Evolutionary conservation across 1,139 yeast genomes (phyloP).

Genomic region (Yamadazyma atlantica): DNA sequence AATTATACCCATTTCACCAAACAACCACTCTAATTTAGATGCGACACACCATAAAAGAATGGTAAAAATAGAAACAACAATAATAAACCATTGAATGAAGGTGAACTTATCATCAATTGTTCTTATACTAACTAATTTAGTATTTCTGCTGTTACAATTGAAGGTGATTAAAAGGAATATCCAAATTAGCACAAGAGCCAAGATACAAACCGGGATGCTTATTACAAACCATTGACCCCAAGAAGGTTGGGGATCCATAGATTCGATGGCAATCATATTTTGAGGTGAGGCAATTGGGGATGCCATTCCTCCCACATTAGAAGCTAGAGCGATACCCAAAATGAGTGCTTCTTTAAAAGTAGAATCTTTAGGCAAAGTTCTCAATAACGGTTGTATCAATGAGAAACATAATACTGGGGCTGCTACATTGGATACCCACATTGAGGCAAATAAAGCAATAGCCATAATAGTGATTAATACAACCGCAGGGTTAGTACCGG

Average conservation of each 20-base stretch:
- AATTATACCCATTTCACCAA: conserved; percentile 73
- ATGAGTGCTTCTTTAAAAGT: conserved; percentile 64
- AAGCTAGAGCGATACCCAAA: conserved; percentile 70
- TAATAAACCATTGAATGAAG: conserved; percentile 62
- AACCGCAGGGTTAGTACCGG: conserved; percentile 82
- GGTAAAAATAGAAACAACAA: conserved; percentile 52
- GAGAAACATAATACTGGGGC: conserved; percentile 92
- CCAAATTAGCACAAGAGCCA: conserved; percentile 59
- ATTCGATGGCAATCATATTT: conserved; percentile 70
- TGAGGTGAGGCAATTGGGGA: conserved; percentile 83
- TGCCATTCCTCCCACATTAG: conserved; percentile 76
- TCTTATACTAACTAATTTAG: conserved; percentile 49
- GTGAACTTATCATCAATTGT: conserved; percentile 62
- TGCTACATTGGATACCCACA: conserved; percentile 97
- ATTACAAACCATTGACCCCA: conserved; percentile 81
- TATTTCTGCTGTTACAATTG: conserved; percentile 42
- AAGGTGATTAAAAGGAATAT: conserved; percentile 55
- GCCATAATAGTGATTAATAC: conserved; percentile 79
- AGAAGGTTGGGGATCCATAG: conserved; percentile 63
- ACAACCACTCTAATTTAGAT: conserved; percentile 49
- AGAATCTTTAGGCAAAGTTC: conserved; percentile 61
- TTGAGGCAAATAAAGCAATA: conserved; percentile 80
- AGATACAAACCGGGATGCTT: conserved; percentile 61
- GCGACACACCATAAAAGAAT: conserved; percentile 73
- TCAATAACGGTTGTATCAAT: conserved; percentile 73